phyloP scores from a whole-genome alignment of 2,329 filamentous ascomycete genomes.

The Didymella lethalis region DNA sequence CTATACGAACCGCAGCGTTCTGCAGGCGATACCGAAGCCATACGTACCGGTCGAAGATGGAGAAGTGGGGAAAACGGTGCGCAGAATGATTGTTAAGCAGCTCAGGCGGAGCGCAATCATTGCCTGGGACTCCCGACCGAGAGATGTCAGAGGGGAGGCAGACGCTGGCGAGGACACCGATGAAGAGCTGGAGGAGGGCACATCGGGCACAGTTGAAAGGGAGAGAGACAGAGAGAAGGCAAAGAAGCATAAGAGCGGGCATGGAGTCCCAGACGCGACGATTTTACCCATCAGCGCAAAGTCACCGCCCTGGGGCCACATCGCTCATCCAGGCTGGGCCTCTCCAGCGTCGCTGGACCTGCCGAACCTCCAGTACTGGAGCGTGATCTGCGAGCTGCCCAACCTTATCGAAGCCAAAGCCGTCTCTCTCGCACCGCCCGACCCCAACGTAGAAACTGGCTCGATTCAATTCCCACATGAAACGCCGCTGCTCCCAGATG shows the following conservation, averaged over 20 bases:
- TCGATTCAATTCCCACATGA: conserved; percentile 34
- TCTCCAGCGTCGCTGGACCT: conserved; percentile 78
- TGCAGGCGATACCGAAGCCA: conserved; percentile 83
- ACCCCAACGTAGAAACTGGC: conserved; percentile 52
- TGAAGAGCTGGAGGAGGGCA: conserved; percentile 25
- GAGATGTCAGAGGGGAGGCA: conserved; percentile 61
- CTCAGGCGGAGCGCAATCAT: conserved; percentile 81
- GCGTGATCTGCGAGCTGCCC: conserved; percentile 83
- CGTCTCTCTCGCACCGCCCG: conserved; percentile 78
- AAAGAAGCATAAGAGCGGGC: conserved; percentile 36
- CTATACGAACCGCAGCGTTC: conserved; percentile 81
- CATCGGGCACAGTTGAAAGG: conserved; percentile 35
- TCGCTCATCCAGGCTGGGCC: conserved; percentile 88
- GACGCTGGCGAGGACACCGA: conserved; percentile 33
- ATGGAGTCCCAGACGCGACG: conserved; percentile 37
- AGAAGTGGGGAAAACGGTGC: conserved; percentile 77
- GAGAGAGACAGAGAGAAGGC: conserved; percentile 43
- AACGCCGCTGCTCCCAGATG: conserved; percentile 61
- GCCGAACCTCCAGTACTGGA: conserved; percentile 81
- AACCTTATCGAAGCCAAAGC: conserved; percentile 92
- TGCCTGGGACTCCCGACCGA: conserved; percentile 77
- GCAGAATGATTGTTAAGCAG: conserved; percentile 75
- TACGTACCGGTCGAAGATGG: conserved; percentile 88
- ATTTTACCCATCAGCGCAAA: conserved; percentile 52
- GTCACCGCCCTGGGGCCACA: conserved; percentile 76